phyloP scores from a whole-genome alignment of 2,329 filamentous ascomycete genomes.

The Tolypocladium capitatum region DNA sequence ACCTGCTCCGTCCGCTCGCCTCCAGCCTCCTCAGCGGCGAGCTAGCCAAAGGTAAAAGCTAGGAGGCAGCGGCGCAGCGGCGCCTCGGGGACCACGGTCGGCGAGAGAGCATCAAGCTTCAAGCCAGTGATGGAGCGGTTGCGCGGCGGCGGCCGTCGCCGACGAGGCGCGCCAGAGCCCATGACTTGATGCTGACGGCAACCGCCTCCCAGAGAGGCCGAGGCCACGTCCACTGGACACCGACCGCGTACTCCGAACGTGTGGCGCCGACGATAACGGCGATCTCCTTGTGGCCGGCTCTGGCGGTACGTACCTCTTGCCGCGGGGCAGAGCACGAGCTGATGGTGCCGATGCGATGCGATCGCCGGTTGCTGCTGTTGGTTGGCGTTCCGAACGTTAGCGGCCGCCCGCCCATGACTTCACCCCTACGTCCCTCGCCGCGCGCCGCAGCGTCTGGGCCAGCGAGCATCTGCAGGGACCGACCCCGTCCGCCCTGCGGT shows the following conservation, averaged over 20 bases:
- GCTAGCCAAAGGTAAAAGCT: conserved; percentile 5
- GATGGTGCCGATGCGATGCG: no score
- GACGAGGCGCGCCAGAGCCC: not conserved
- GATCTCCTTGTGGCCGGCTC: not conserved
- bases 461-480: not conserved
- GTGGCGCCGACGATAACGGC: not conserved
- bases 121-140: not conserved
- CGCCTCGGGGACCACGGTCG: not conserved
- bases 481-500: not conserved
- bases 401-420: not conserved
- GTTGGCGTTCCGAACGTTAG: not conserved
- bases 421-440: not conserved
- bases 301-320: no score
- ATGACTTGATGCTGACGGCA: not conserved
- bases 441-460: not conserved
- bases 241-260: not conserved
- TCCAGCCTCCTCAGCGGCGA: not conserved
- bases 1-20: not conserved
- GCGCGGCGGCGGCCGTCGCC: not conserved
- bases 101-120: not conserved
- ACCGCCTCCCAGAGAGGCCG: not conserved
- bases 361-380: no score
- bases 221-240: not conserved
- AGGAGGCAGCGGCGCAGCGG: not conserved
- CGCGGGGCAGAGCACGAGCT: no score